Evolutionary conservation across 208 protist genomes (phyloP).

Genomic region (Entamoeba invadens): DNA sequence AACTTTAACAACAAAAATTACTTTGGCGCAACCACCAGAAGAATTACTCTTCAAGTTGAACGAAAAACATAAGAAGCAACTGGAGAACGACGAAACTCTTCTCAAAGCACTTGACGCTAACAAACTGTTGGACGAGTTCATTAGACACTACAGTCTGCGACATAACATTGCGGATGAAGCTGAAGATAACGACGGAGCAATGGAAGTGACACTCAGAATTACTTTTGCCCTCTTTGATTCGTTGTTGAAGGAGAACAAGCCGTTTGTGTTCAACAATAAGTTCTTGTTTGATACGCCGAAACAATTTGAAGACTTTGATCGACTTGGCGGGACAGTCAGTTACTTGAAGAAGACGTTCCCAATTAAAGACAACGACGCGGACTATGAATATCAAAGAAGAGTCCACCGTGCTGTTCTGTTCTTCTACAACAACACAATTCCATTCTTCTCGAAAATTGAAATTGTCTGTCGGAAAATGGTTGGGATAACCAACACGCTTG

Average conservation of each 20-base stretch:
- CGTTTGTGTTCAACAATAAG: not conserved
- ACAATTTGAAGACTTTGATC: not conserved
- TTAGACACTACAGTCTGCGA: not conserved
- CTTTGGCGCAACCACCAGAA: not conserved
- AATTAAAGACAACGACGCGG: not conserved
- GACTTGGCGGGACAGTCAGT: not conserved
- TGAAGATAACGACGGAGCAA: not conserved
- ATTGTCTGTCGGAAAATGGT: not conserved
- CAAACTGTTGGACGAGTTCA: not conserved
- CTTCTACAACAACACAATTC: not conserved
- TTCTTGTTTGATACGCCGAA: not conserved
- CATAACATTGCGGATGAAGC: not conserved
- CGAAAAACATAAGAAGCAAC: not conserved
- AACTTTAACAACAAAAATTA: not conserved
- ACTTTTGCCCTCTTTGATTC: not conserved
- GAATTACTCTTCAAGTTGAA: not conserved
- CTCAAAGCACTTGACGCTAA: not conserved
- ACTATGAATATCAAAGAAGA: not conserved
- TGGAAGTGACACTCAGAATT: not conserved
- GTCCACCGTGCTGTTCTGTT: not conserved
- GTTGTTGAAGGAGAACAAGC: not conserved
- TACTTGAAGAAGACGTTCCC: not conserved
- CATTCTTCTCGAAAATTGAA: not conserved
- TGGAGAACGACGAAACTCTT: not conserved
- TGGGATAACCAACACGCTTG: not conserved